These are phyloP conservation scores for Epicoccum sorghinum DNA, from an alignment of 2,329 filamentous ascomycete genomes.

Conservation along the genomic window DNA sequence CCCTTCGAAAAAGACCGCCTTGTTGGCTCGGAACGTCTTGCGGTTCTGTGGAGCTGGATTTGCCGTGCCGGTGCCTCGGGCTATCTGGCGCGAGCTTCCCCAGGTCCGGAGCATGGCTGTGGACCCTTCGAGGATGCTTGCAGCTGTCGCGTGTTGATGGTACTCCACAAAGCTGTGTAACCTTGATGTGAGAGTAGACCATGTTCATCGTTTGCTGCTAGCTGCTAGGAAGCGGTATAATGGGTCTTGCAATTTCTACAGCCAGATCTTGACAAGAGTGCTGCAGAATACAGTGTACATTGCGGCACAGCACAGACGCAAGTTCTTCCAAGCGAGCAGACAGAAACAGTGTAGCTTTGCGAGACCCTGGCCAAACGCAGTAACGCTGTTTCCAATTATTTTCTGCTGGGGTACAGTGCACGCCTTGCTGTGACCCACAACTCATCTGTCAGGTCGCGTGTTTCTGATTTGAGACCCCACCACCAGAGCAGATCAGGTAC, in stretches of 20 bases:
- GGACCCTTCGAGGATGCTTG: background rate
- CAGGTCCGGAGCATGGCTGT: conserved; percentile 6
- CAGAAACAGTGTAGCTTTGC: conserved; percentile 1
- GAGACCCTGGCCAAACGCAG: conserved; percentile 6
- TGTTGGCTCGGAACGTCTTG: background rate
- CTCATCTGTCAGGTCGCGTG: background rate
- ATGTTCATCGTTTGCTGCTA: no score
- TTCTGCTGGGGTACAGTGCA: background rate
- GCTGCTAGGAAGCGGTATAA: no score
- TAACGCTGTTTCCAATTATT: background rate
- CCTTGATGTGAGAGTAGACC: background rate
- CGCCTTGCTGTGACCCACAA: conserved; percentile 5
- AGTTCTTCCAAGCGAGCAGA: conserved; percentile 7
- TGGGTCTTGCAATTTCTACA: background rate
- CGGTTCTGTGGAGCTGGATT: conserved; percentile 11
- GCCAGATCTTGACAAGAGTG: background rate
- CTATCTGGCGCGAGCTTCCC: conserved; percentile 4
- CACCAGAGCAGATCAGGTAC: background rate
- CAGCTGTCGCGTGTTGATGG: conserved; percentile 1
- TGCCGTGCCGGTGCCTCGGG: conserved; percentile 16
- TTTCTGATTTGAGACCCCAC: conserved; percentile 1
- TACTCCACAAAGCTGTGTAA: background rate
- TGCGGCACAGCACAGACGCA: background rate
- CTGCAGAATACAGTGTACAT: background rate
- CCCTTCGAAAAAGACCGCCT: no score